Evolutionary conservation across 345 rosid genomes (phyloP).

Genomic region (Geranium rotundifolium): DNA sequence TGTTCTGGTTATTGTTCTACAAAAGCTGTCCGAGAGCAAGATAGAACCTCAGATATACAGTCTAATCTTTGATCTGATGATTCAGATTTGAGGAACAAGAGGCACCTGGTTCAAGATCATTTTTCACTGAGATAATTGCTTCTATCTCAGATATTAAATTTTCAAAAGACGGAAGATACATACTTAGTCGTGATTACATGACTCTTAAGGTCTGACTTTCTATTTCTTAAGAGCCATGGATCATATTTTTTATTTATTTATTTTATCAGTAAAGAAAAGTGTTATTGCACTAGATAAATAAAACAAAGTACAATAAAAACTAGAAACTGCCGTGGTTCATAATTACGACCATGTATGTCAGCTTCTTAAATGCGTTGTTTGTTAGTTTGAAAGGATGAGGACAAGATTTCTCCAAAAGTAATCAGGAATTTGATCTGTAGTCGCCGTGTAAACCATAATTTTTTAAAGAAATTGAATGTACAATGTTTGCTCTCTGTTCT

Average conservation of each 20-base stretch:
- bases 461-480: constrained; percentile 1
- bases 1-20: constrained; percentile 3
- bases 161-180: constrained; percentile 75
- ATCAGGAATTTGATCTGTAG: no score
- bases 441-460: no score
- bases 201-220: constrained; percentile 71
- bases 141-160: constrained; percentile 95
- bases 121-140: constrained; percentile 98
- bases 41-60: neutral
- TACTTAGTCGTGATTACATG: constrained; percentile 99
- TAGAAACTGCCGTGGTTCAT: no score
- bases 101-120: constrained; percentile 82
- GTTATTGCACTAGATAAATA: no score
- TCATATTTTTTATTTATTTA: neutral
- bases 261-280: no score
- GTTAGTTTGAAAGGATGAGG: no score
- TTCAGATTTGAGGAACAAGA: constrained; percentile 94
- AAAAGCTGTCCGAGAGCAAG: neutral
- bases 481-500: no score
- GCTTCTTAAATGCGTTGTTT: no score
- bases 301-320: no score
- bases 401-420: no score
- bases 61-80: neutral
- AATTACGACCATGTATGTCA: no score
- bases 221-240: constrained; percentile 2